A percentile compares a stretch with the other conserved stretches of the same genome.
Conservation (phyloP, 345 rosid species). For the Salix suchowensis region DNA sequence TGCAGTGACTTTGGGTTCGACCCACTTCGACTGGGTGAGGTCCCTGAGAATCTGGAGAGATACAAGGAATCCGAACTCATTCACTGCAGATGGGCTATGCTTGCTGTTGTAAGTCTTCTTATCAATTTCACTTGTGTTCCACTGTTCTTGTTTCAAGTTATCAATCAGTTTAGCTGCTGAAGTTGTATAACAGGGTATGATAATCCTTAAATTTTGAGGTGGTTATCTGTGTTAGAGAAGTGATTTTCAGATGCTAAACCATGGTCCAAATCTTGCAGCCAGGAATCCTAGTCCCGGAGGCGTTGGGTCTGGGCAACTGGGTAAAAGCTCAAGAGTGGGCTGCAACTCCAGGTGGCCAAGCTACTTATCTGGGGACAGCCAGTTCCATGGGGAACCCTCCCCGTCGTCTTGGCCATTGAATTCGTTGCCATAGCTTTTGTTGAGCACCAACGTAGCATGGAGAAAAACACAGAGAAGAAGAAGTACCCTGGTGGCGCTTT, state of each 20-base stretch:
- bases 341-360: slow-evolving; percentile 90
- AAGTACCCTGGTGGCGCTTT: slow-evolving; percentile 98
- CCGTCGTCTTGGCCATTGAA: slow-evolving; percentile 76
- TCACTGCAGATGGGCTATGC: slow-evolving; percentile 99
- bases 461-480: slow-evolving; percentile 90
- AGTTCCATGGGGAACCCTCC: slow-evolving; percentile 96
- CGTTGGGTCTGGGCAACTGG: slow-evolving; percentile 97
- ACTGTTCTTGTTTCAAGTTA: not conserved
- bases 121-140: not conserved
- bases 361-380: slow-evolving; percentile 93
- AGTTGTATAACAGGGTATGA: not conserved
- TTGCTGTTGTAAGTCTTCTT: slow-evolving; percentile 76
- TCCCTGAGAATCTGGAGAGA: slow-evolving; percentile 94
- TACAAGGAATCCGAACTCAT: slow-evolving; percentile 92
- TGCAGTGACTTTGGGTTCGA: slow-evolving; percentile 97
- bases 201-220: not conserved
- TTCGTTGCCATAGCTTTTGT: slow-evolving; percentile 82
- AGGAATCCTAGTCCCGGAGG: slow-evolving; percentile 87
- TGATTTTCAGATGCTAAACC: not conserved
- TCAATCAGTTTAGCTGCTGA: not conserved
- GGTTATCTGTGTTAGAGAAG: no score
- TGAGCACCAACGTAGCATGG: slow-evolving; percentile 99
- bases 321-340: slow-evolving; percentile 99
- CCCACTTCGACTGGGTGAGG: slow-evolving; percentile 89
- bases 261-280: slow-evolving; percentile 44